Conservation (phyloP, 176 grass and related monocot species). For the Coix lacrymajobi region DNA sequence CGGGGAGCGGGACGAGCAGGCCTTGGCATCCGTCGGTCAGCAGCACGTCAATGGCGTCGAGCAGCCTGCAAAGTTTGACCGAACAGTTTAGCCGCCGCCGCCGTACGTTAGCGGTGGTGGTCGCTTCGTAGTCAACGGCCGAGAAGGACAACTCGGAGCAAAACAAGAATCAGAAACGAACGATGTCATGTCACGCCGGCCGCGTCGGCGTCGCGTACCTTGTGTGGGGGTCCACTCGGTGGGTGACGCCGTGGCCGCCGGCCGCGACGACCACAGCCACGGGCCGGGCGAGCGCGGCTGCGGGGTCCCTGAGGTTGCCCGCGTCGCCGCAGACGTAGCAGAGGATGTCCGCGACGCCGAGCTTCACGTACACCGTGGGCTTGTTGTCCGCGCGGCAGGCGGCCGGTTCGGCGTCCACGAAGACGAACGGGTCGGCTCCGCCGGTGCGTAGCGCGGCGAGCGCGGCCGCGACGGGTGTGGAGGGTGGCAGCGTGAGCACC, state of each 20-base stretch:
- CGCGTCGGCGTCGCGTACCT: constrained; percentile 31
- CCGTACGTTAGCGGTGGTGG: not conserved
- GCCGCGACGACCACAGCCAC: constrained; percentile 44
- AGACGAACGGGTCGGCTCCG: constrained; percentile 37
- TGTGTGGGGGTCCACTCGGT: constrained; percentile 39
- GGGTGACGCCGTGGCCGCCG: constrained; percentile 25
- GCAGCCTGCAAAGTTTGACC: constrained; percentile 51
- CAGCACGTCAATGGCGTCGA: constrained; percentile 64
- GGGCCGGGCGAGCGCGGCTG: constrained; percentile 35
- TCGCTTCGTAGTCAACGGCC: not conserved
- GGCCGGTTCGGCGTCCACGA: constrained; percentile 18
- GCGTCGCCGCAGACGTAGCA: constrained; percentile 62
- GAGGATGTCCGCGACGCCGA: constrained; percentile 61
- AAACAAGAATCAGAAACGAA: not conserved
- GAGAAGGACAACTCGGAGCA: not conserved
- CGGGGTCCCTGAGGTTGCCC: constrained; percentile 28
- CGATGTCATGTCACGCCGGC: too few species aligned
- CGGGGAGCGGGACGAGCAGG: constrained; percentile 44
- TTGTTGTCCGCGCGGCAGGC: constrained; percentile 19
- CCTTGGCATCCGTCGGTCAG: constrained; percentile 39
- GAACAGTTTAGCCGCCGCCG: not conserved
- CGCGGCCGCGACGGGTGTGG: constrained; percentile 41
- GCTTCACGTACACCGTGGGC: constrained; percentile 15
- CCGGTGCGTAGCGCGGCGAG: constrained; percentile 38
- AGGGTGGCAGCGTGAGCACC: constrained; percentile 51